Base-by-base conservation (phyloP, 805 yeast species). In the Pichia nanzhaoensis region DNA sequence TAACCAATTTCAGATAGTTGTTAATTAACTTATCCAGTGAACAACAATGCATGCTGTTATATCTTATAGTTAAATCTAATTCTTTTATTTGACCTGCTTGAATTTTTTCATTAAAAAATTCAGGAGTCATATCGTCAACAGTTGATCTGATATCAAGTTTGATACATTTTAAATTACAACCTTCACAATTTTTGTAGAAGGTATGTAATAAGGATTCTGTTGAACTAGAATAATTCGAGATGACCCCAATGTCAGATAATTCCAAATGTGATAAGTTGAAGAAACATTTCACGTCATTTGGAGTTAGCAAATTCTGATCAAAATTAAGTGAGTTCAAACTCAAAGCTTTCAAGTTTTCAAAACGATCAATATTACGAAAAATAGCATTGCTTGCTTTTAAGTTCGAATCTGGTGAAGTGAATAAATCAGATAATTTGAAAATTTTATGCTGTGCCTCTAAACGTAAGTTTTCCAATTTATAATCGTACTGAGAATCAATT, bases 61-160 rank as follows among this genome's bases (percentile, higher is more conserved):
- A 54, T 18, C 57, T 43, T 5, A 59, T 48, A 3, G 41, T 49
- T 5, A 60, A 24, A 34, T 57, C 60, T 13, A 60, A 47, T 43
- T 60, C 56, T 10, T 18, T 36, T 6, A 61, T 45, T 27, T 59
- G 51, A 39, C 56, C 50, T 5, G 13, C 27, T 5, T 50, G 45
- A 1, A 53, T 22, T 13, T 18, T 21, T 16, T 44, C 41, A 9
- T 21, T 28, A 10, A 61, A 31, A 40, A 59, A 53, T 7, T 39
- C 34, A 1, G 54, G 52, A 5, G 50, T 44, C 2, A 52, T 40
- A 40, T 61, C 63, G 14, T 36, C 50, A 1, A 35, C 17, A 1
- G 54, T 39, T 34, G 57, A 58, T 24, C 58, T 52, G 13, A 61
- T 33, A 41, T 58, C 57, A 3, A 61, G 41, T 39, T 51, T 52